Base-by-base conservation (phyloP, 1,139 yeast genomes). In the Williopsis jadinii region DNA sequence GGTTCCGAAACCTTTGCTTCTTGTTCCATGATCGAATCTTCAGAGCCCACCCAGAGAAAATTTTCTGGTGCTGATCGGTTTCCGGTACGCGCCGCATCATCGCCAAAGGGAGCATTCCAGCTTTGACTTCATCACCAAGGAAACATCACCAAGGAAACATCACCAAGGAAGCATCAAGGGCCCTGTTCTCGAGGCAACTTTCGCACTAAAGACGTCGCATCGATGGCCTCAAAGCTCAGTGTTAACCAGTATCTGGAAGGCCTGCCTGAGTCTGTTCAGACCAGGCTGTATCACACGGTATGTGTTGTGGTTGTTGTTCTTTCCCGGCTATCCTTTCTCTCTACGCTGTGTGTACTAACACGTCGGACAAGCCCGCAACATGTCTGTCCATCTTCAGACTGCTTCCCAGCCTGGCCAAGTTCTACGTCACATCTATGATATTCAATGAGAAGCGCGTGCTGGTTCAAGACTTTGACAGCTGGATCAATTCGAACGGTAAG, bases 231-330 rank as follows among this genome's bases (percentile, higher is more conserved):
- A 63, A 81, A 79, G 56, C 75, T 84, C 33, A 84, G 92, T 6
- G 95, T 92, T 50, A 86, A 85, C 56, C 95, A 85, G 54, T 90
- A 92, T 60, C 69, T 92, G 45, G 97, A 88, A 57, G 88, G 85
- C 14, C 76, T 92, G 13, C 96, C 97, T 2, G 87, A 83, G 55
- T 69, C 83, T 8, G 87, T 88, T 12, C 90, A 88, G 53, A 73
- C 83, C 24, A 75, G 90, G 55, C 71, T 92, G 27, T 92, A 84
- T 62, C 73, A 72, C 48, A 76, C 84, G 8, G 58, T 54, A 36
- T 34, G 56, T 44, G 10, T 35, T 34, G 56, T 44, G 10, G n/a
- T 15, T 11, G 12, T 19, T 11, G 27, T 32, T 15, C 12, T 11
- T 8, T 10, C 36, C 14, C 14, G 11, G 11, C n/a, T n/a, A n/a